Conservation (phyloP, 2,329 filamentous ascomycete species). For the Pseudonectria foliicola region DNA sequence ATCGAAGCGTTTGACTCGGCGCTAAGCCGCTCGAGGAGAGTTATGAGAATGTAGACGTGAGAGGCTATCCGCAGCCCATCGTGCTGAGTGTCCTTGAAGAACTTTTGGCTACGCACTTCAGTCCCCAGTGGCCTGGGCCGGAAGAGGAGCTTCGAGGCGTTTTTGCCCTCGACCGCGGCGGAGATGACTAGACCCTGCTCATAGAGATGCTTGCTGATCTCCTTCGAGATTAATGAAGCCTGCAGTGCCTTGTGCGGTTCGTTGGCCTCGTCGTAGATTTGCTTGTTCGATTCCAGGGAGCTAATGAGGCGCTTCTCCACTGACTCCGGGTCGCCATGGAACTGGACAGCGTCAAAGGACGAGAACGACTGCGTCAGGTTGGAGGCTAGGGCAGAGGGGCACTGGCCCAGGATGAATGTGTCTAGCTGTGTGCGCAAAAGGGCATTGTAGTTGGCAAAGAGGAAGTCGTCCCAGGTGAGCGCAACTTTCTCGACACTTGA, state of each 20-base stretch:
- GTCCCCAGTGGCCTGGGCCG: conserved; percentile 18
- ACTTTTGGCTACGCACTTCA: conserved; percentile 36
- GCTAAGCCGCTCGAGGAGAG: conserved; percentile 57
- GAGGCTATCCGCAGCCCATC: conserved; percentile 61
- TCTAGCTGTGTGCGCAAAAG: conserved; percentile 75
- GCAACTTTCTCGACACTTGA: conserved; percentile 70
- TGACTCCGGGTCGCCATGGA: conserved; percentile 48
- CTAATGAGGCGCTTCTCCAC: conserved; percentile 54
- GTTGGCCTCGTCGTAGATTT: conserved; percentile 51
- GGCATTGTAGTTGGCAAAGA: conserved; percentile 86
- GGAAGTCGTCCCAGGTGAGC: conserved; percentile 73
- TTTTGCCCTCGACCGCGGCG: conserved; percentile 15
- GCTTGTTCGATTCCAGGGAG: conserved; percentile 48
- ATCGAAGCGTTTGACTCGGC: conserved; percentile 10
- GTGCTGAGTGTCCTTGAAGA: conserved; percentile 49
- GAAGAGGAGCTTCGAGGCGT: conserved; percentile 22
- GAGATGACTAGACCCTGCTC: conserved; percentile 45
- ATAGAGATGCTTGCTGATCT: conserved; percentile 49
- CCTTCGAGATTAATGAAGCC: conserved; percentile 63
- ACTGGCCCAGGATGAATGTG: conserved; percentile 52
- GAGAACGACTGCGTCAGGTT: conserved; percentile 52
- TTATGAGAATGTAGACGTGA: conserved; percentile 58
- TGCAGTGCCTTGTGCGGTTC: conserved; percentile 69
- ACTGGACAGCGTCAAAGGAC: conserved; percentile 57
- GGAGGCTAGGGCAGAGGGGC: conserved; percentile 46